Base-by-base conservation (phyloP, 345 rosid species). In the Arabidopsis suecica region DNA sequence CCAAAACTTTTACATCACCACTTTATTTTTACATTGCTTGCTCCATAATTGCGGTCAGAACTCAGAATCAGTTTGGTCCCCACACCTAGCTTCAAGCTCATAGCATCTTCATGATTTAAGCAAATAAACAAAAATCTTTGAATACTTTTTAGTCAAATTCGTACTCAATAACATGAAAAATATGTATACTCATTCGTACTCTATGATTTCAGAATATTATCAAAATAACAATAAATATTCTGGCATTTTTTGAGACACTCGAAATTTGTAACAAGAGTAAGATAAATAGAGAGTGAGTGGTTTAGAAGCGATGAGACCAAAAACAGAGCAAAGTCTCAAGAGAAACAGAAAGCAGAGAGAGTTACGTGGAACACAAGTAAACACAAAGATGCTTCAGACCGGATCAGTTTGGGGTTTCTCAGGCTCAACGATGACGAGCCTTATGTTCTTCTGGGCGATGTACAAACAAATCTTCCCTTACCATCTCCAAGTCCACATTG, bases 391-490 rank as follows among this genome's bases (percentile, higher is more conserved):
- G 59, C 9, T 7, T 37, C n/a, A 51, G 47, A 23, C 48, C 0
- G 49, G 60, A 67, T 11, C 8, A 1, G 16, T 54, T 36, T 82
- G 61, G 73, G 66, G 74, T 5, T 33, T 65, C 56, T 11, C 79
- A 4, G 68, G 81, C 44, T 71, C 81, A 16, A 22, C 37, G 1
- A 30, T 77, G 38, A 76, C 80, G 9, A 25, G 54, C 63, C 13
- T 79, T 11, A 76, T 79, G 82, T 68, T 84, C 53, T 7, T 79
- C 9, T 72, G 77, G 66, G 71, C 86, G 6, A 36, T 79, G 13
- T 74, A 77, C 65, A 20, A 37, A n/a, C 76, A 72, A 2, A 72
- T 65, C 65, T 32, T 81, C 58, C 87, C 86, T 49, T 5, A 16
- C 22, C 71, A 76, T 3, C 13, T 82, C 22, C 72, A 50, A 61